Evolutionary conservation across 2,329 filamentous ascomycete genomes (phyloP).

Genomic region (Trichoderma semiorbis): DNA sequence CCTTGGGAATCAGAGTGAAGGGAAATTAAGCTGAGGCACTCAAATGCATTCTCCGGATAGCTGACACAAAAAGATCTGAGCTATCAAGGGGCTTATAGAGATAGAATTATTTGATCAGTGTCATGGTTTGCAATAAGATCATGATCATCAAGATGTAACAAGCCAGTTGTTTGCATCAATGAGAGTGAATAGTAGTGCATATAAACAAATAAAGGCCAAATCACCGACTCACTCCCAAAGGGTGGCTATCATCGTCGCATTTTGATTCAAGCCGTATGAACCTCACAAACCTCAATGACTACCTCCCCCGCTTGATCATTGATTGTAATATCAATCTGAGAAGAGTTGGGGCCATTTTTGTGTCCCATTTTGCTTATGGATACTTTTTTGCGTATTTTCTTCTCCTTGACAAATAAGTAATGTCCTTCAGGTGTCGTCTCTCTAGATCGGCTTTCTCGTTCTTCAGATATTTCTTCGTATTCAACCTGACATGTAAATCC

Average conservation of each 20-base stretch:
- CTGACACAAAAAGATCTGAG: not conserved
- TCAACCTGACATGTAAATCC: too few relatives aligned
- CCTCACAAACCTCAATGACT: too few relatives aligned
- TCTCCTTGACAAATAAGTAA: too few relatives aligned
- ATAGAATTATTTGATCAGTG: not conserved
- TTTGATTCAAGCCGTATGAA: not conserved
- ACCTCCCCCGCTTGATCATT: too few relatives aligned
- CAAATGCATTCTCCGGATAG: not conserved
- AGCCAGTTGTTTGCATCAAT: too few relatives aligned
- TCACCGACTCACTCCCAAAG: not conserved
- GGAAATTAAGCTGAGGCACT: not conserved
- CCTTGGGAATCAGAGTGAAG: accelerated
- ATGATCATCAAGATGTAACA: not conserved
- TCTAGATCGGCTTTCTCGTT: too few relatives aligned
- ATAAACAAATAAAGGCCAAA: not conserved
- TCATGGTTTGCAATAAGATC: not conserved
- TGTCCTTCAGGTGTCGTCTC: too few relatives aligned
- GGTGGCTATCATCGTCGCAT: not conserved
- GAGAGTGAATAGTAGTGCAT: not conserved
- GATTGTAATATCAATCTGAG: too few relatives aligned
- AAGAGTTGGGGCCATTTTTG: too few relatives aligned
- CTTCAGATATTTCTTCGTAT: too few relatives aligned
- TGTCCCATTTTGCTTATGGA: too few relatives aligned
- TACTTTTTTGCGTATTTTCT: too few relatives aligned
- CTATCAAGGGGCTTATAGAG: not conserved